A percentile compares a stretch with the other conserved stretches of the same genome.
phyloP scores from a whole-genome alignment of 768 basidiomycete species.

The Mrakia frigida region DNA sequence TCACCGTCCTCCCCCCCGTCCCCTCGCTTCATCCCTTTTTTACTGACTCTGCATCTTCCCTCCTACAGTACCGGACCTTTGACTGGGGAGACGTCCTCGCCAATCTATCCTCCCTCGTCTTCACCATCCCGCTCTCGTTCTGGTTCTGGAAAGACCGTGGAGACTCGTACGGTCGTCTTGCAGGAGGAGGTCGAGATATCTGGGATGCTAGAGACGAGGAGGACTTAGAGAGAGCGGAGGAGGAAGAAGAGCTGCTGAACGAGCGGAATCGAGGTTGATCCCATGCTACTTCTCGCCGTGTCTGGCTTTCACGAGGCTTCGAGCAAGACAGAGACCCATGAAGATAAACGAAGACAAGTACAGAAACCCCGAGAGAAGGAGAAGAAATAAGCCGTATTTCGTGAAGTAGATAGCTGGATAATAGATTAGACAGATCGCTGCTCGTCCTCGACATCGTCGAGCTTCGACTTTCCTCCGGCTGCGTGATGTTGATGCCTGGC shows the following conservation, averaged over 20 bases:
- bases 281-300: too few relatives aligned
- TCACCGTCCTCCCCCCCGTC: background rate
- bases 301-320: too few relatives aligned
- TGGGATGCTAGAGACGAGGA: background rate
- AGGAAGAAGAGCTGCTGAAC: background rate
- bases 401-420: too few relatives aligned
- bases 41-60: background rate
- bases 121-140: background rate
- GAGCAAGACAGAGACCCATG: too few relatives aligned
- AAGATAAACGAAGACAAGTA: too few relatives aligned
- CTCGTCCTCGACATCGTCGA: background rate
- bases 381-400: too few relatives aligned
- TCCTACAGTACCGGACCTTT: background rate
- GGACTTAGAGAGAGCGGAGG: background rate
- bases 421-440: background rate
- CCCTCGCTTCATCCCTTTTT: background rate
- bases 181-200: background rate
- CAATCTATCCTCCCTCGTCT: background rate
- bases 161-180: background rate
- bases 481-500: background rate
- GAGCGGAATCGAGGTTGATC: background rate
- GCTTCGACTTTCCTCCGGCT: too few relatives aligned
- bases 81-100: background rate
- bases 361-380: too few relatives aligned
- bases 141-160: constrained; percentile 5